These are phyloP conservation scores for Solanum pennellii DNA, from an alignment of 257 asterid species.

Conservation along the genomic window DNA sequence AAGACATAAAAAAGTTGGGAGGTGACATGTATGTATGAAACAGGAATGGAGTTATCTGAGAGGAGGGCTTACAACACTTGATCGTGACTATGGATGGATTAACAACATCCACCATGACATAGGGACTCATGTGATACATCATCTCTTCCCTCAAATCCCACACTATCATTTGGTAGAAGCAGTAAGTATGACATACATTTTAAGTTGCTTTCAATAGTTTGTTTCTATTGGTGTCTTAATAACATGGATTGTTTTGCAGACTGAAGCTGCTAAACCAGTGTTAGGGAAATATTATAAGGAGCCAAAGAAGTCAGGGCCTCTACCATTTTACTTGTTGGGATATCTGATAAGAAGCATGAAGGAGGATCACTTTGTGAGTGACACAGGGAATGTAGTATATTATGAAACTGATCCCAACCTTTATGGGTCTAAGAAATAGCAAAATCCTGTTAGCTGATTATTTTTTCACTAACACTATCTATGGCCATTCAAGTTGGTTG, in stretches of 20 bases:
- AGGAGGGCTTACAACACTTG: constrained; percentile 68
- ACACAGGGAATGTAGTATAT: constrained; percentile 54
- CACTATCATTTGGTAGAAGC: constrained; percentile 84
- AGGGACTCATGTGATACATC: constrained; percentile 89
- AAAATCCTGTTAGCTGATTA: background rate
- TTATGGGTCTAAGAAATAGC: constrained; percentile 15
- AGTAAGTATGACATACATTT: constrained; percentile 24
- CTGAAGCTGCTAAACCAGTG: constrained; percentile 70
- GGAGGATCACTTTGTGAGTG: constrained; percentile 68
- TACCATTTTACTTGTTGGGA: constrained; percentile 58
- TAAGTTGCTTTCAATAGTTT: background rate
- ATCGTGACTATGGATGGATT: constrained; percentile 84
- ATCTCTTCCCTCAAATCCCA: constrained; percentile 92
- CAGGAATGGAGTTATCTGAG: constrained; percentile 91
- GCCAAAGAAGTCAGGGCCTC: constrained; percentile 66
- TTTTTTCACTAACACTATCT: background rate
- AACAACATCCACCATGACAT: constrained; percentile 91
- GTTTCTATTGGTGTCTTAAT: background rate
- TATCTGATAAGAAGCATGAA: constrained; percentile 50
- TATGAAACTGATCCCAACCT: constrained; percentile 51
- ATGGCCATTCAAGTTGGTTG: background rate
- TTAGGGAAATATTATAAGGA: constrained; percentile 69
- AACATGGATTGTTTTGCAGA: constrained; percentile 27
- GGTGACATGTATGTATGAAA: background rate
- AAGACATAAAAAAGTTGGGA: background rate